A percentile compares a stretch with the other conserved stretches of the same genome.
Conservation (phyloP, 148 eudicot genomes). For the Fagopyrum tataricum region DNA sequence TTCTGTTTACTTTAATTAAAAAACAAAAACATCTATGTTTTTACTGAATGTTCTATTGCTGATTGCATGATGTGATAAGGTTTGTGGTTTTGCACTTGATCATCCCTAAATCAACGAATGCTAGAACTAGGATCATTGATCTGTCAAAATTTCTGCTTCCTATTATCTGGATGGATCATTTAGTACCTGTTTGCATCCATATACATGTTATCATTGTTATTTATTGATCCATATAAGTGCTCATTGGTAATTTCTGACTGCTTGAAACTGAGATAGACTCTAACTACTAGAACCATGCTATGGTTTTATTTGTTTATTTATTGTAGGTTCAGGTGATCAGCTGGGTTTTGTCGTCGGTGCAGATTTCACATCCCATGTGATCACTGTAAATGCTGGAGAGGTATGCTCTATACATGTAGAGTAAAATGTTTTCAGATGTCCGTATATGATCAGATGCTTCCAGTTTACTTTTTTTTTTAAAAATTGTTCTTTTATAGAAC, state of each 20-base stretch:
- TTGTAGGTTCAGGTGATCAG: slow-evolving; percentile 34
- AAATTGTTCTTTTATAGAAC: neutral
- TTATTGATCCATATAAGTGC: neutral
- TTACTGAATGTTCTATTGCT: neutral
- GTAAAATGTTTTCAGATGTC: neutral
- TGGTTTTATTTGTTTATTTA: neutral
- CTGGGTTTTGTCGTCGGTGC: slow-evolving; percentile 45
- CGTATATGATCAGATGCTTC: neutral
- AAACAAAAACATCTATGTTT: neutral
- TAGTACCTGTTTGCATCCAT: neutral
- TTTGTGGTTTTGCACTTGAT: neutral
- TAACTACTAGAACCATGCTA: neutral
- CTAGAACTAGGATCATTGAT: neutral
- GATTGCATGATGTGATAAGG: neutral
- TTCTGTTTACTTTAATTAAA: neutral
- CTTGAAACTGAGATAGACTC: neutral
- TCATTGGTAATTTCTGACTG: neutral
- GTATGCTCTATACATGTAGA: slow-evolving; percentile 22
- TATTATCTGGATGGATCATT: neutral
- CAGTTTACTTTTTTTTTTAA: neutral
- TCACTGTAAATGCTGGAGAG: slow-evolving; percentile 76
- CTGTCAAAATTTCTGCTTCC: neutral
- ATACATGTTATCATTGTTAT: neutral
- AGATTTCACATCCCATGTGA: slow-evolving; percentile 76
- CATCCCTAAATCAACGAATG: neutral